A percentile compares a stretch with the other conserved stretches of the same genome.
phyloP scores from a whole-genome alignment of 2,329 filamentous ascomycete genomes.

The Trichoderma aggressivum region DNA sequence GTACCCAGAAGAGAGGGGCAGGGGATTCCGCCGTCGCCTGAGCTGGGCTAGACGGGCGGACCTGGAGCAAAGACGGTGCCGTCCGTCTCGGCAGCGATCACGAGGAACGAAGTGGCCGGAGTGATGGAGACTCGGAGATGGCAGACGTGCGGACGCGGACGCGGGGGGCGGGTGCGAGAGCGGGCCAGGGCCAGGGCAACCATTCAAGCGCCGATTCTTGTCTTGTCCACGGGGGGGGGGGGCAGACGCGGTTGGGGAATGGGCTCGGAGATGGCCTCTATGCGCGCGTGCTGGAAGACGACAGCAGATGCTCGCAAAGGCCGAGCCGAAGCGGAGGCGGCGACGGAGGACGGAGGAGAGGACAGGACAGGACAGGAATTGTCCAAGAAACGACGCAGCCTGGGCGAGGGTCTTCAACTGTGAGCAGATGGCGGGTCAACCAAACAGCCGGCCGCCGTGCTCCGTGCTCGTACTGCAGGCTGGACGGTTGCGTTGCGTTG shows the following conservation, averaged over 20 bases:
- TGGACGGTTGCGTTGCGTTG: neutral
- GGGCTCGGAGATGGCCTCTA: conserved; percentile 2
- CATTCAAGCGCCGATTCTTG: neutral
- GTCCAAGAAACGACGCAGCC: conserved; percentile 2
- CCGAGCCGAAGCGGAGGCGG: conserved; percentile 5
- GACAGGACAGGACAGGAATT: neutral
- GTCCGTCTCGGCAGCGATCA: neutral
- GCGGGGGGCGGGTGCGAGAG: conserved; percentile 2
- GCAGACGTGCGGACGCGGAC: neutral
- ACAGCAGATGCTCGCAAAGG: neutral
- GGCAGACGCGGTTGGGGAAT: neutral
- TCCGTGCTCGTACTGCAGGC: neutral
- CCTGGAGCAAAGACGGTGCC: neutral
- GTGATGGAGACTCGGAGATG: conserved; percentile 11
- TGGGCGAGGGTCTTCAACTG: neutral
- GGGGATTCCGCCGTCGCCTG: conserved; percentile 4
- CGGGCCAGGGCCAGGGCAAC: conserved; percentile 11
- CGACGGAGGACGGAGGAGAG: neutral
- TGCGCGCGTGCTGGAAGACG: neutral
- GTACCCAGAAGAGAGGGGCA: neutral
- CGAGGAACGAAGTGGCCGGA: conserved; percentile 8
- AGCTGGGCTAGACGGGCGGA: neutral
- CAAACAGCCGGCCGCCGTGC: conserved; percentile 7
- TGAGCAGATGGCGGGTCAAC: conserved; percentile 11
- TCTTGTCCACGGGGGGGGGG: neutral